Evolutionary conservation across 352 stramenopile genomes (phyloP), one percentile per base, ranked within the genome.

Genomic region (Phytophthora ohioensis): DNA sequence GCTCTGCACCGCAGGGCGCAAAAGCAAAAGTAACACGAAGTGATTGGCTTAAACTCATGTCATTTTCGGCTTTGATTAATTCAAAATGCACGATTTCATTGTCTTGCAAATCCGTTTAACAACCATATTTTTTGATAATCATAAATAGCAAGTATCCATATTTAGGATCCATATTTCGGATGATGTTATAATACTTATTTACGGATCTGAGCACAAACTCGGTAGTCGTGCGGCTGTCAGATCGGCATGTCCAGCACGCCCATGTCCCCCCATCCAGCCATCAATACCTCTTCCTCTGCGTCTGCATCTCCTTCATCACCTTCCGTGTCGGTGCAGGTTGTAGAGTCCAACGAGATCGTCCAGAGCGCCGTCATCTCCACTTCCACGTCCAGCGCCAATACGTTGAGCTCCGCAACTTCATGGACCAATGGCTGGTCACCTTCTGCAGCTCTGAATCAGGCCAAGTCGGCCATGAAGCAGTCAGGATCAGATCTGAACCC

Each of bases 381-480:
- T 27, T 27, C 21, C 21, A 27, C 21, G 21, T 27, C 21, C 21
- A 27, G 21, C 38, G 31, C 41, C 60, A 57, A 41, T 42, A 31
- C 38, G 8, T 21, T 34, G n/a, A 47, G 8, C 5, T 12, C 53
- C 42, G 30, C 38, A 21, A 60, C 38, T 39, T 67, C 48, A 21
- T 78, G 70, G 70, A 30, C 65, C n/a, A 64, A 48, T 17, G 21
- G 15, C 1, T 74, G 55, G 59, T 76, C 69, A 7, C 69, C 69
- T 8, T 63, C 57, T 31, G 43, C 63, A 32, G 69, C 69, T 62
- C 34, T 72, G 41, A 30, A 42, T 31, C 69, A 65, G 38, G 57
- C 64, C 3, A 62, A 45, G 13, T 46, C 52, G 27, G 54, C 49
- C n/a, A 78, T 74, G 65, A 45, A 71, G 34, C 65, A 71, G 42